Conservation (phyloP, 208 protist genomes). For the Porcisia hertigi region DNA sequence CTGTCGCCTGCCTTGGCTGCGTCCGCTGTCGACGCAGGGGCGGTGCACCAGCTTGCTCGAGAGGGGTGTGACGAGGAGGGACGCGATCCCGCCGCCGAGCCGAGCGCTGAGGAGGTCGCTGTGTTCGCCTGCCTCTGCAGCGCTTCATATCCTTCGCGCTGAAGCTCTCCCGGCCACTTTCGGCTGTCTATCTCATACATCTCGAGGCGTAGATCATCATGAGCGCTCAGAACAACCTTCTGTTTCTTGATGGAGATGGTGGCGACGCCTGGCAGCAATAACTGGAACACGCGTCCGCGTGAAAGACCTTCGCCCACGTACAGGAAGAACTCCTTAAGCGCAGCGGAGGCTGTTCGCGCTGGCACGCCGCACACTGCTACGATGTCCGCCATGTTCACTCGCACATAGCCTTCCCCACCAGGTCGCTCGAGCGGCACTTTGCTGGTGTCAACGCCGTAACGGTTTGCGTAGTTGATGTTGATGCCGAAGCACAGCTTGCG, state of each 20-base stretch:
- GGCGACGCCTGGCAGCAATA: conserved; percentile 66
- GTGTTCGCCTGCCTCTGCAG: conserved; percentile 26
- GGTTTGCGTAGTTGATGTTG: conserved; percentile 49
- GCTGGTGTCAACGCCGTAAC: conserved; percentile 43
- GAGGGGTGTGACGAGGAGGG: conserved; percentile 34
- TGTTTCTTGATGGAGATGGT: conserved; percentile 71
- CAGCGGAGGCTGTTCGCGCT: conserved; percentile 52
- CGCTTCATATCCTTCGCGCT: conserved; percentile 25
- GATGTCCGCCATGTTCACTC: conserved; percentile 61
- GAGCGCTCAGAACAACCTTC: conserved; percentile 45
- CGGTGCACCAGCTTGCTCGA: conserved; percentile 30
- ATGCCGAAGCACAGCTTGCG: conserved; percentile 52
- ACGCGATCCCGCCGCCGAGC: conserved; percentile 31
- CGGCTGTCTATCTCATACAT: conserved; percentile 77
- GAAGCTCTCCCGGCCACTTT: conserved; percentile 66
- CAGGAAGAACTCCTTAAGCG: conserved; percentile 82
- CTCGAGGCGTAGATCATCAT: conserved; percentile 53
- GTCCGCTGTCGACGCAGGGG: background rate
- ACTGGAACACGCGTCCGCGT: conserved; percentile 57
- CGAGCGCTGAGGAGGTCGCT: conserved; percentile 8
- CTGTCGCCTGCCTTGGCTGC: background rate
- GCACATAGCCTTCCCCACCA: conserved; percentile 25
- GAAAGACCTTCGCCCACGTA: conserved; percentile 86
- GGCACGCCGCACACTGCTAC: conserved; percentile 66
- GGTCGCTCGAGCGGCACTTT: conserved; percentile 37